Evolutionary conservation across 2,329 filamentous ascomycete species (phyloP).

Genomic region (Penicillium corylophilum): DNA sequence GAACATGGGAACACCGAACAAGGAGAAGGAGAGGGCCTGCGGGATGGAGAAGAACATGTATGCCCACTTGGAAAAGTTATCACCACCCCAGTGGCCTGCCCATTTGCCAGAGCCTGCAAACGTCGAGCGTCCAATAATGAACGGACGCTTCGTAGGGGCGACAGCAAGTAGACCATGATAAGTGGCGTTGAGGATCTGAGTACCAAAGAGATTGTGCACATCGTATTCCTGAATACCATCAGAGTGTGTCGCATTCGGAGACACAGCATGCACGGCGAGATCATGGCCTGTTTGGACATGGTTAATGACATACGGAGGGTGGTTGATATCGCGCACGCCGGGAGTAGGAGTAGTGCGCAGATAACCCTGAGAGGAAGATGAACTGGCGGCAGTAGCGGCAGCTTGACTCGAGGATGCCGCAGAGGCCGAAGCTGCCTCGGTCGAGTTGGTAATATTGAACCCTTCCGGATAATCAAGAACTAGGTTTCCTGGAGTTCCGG

Average conservation of each 20-base stretch:
- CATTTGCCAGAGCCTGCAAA: slow-evolving; percentile 74
- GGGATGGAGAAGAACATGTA: slow-evolving; percentile 77
- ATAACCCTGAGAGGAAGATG: slow-evolving; percentile 48
- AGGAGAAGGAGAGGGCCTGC: slow-evolving; percentile 70
- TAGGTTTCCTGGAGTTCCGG: slow-evolving; percentile 62
- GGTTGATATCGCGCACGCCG: slow-evolving; percentile 65
- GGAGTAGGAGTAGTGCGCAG: slow-evolving; percentile 61
- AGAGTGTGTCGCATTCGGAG: slow-evolving; percentile 73
- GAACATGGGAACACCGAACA: slow-evolving; percentile 77
- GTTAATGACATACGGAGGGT: slow-evolving; percentile 75
- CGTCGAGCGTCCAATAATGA: slow-evolving; percentile 80
- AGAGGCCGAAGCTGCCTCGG: slow-evolving; percentile 62
- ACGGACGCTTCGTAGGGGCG: slow-evolving; percentile 68
- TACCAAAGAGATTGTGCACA: slow-evolving; percentile 75
- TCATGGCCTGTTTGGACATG: slow-evolving; percentile 64
- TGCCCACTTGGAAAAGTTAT: slow-evolving; percentile 69
- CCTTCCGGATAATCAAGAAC: slow-evolving; percentile 65
- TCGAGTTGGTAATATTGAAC: slow-evolving; percentile 67
- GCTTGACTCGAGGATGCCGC: slow-evolving; percentile 55
- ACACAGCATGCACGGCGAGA: slow-evolving; percentile 69
- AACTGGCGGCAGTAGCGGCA: slow-evolving; percentile 34
- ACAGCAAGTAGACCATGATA: slow-evolving; percentile 67
- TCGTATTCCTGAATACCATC: slow-evolving; percentile 77
- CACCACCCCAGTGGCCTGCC: slow-evolving; percentile 80
- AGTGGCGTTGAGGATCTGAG: slow-evolving; percentile 74